Percentiles rank a stretch among this genome's conserved stretches.
phyloP scores from a whole-genome alignment of 2,329 filamentous ascomycete species.

The Cladosporium halotolerans region DNA sequence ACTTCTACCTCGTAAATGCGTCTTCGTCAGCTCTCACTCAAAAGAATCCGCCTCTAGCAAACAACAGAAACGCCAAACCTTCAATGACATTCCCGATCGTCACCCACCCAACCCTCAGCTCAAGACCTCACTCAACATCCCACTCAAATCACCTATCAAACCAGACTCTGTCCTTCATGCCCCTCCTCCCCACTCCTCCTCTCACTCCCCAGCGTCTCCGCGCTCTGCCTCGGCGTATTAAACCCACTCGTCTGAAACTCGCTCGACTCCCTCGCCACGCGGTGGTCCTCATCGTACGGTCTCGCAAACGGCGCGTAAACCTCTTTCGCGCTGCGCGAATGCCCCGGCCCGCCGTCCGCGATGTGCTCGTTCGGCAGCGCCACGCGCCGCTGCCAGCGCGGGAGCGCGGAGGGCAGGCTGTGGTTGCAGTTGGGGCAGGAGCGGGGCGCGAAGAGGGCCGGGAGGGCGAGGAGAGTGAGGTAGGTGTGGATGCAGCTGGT shows the following conservation, averaged over 20 bases:
- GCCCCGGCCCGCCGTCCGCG: background rate
- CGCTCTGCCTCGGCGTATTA: conserved; percentile 8
- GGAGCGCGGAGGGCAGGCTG: background rate
- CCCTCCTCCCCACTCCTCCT: background rate
- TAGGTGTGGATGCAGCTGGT: conserved; percentile 17
- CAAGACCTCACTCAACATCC: background rate
- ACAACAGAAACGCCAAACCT: too few species aligned
- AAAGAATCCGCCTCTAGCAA: too few species aligned
- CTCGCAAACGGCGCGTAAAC: background rate
- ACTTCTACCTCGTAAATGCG: too few species aligned
- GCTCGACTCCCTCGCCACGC: conserved; percentile 2
- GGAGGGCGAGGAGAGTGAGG: conserved; percentile 14
- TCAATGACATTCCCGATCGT: too few species aligned
- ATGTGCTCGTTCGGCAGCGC: background rate
- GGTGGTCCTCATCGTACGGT: background rate
- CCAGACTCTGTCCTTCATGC: background rate
- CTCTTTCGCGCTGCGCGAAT: conserved; percentile 4
- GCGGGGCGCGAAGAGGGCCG: background rate
- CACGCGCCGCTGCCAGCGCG: conserved; percentile 2
- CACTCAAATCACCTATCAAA: background rate
- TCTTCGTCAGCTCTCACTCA: too few species aligned
- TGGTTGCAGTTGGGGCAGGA: conserved; percentile 18
- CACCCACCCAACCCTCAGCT: background rate
- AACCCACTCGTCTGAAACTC: conserved; percentile 9
- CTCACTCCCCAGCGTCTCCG: conserved; percentile 2